Evolutionary conservation across 441 rosid species (phyloP), one percentile per base, ranked within the genome.

Genomic region (Pelargonium myrrhifolium): DNA sequence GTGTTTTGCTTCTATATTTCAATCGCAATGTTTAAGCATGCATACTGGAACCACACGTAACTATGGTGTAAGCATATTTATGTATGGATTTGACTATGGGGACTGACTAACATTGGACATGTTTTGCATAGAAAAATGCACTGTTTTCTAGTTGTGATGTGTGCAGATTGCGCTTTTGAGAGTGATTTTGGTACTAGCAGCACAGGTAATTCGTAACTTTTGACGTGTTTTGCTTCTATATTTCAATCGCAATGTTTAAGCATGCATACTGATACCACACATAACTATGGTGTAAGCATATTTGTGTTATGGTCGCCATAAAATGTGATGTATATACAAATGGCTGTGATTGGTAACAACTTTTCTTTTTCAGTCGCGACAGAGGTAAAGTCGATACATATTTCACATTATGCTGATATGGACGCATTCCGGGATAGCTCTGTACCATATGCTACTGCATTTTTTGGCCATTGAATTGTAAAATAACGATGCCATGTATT

Each of bases 391-490:
- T 55, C 8, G 37, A 37, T 8, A 53, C 28, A 73, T 67, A 66
- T 21, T 67, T 21, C 59, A 65, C 18, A 58, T 31, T 61, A 20
- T 12, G 64, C 24, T 15, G 55, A 68, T n/a, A 26, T 37, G 9
- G 67, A 51, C 51, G 26, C 67, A 24, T 24, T 67, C 62, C 69
- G 74, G 73, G 69, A 72, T 74, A 69, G 81, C 78, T 75, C 76
- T 81, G 74, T 64, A 74, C 75, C 68, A 74, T 62, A 74, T 62
- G 83, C 83, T 43, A 56, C 58, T 39, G 77, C 82, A 75, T 14
- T 68, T 43, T 72, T 12, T 62, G 74, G 76, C 78, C 67, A 72
- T 61, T 67, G 37, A 71, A 49, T 64, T 6, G 55, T 47, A 68
- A 71, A 47, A 71, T 7, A 15, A 68, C 9, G 69, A 56, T 65